Evolutionary conservation across 2,329 filamentous ascomycete genomes (phyloP).

Genomic region (Tolypocladium tundrense): DNA sequence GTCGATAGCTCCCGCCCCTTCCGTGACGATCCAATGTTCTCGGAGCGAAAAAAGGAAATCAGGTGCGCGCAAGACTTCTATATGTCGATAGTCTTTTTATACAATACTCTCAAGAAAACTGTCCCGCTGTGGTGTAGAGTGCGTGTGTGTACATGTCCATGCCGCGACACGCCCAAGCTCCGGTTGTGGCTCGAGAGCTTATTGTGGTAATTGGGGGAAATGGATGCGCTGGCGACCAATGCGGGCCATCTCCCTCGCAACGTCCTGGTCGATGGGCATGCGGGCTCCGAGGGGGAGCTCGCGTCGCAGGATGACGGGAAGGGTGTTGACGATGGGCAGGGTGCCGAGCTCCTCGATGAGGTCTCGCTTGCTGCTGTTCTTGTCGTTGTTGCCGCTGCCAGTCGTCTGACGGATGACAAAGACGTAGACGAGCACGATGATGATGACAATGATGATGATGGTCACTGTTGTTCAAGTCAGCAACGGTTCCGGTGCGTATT

Average conservation of each 20-base stretch:
- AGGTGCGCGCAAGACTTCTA: constrained; percentile 2
- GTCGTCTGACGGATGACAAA: constrained; percentile 24
- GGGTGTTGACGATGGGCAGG: neutral
- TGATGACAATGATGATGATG: constrained; percentile 42
- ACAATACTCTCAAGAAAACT: constrained; percentile 6
- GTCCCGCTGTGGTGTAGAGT: constrained; percentile 2
- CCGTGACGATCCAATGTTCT: neutral
- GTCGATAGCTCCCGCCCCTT: neutral
- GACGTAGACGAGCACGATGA: constrained; percentile 40
- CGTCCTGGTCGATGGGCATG: constrained; percentile 3
- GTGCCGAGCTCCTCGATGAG: constrained; percentile 9
- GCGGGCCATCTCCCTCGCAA: constrained; percentile 5
- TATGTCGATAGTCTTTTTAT: constrained; percentile 8
- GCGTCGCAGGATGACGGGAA: neutral
- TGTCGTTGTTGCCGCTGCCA: constrained; percentile 15
- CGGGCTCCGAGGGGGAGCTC: neutral
- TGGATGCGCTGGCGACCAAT: constrained; percentile 12
- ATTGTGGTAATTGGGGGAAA: constrained; percentile 12
- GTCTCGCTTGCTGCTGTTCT: constrained; percentile 19
- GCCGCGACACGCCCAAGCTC: neutral
- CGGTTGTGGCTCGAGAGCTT: neutral
- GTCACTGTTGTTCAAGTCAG: constrained; percentile 30
- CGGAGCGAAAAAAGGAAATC: neutral
- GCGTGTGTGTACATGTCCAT: constrained; percentile 2
- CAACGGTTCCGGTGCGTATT: neutral